phyloP scores from a whole-genome alignment of 1,139 yeast species.

The Blastobotrys niveus region DNA sequence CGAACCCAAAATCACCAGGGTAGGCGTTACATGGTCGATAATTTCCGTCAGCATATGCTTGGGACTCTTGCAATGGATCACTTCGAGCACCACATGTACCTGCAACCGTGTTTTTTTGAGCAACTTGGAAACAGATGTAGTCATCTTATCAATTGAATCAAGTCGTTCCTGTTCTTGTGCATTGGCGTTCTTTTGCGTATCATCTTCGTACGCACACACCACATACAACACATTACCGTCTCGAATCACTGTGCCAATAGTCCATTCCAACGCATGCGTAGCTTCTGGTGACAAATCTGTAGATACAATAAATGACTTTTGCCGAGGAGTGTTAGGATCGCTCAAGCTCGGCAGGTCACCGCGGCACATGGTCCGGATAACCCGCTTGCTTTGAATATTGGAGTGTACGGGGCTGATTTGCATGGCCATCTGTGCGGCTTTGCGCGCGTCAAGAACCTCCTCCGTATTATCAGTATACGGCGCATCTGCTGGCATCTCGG shows the following conservation, averaged over 20 bases:
- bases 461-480: constrained; percentile 73
- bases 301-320: constrained; percentile 68
- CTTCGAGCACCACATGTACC: constrained; percentile 69
- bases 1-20: constrained; percentile 76
- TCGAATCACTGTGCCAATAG: constrained; percentile 77
- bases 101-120: constrained; percentile 67
- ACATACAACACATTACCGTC: constrained; percentile 81
- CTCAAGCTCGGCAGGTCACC: constrained; percentile 59
- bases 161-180: constrained; percentile 45
- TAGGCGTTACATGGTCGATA: constrained; percentile 76
- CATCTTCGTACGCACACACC: constrained; percentile 72
- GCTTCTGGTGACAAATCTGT: constrained; percentile 85
- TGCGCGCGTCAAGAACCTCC: constrained; percentile 58
- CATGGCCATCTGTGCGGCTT: constrained; percentile 57
- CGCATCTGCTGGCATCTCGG: constrained; percentile 19
- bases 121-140: constrained; percentile 52
- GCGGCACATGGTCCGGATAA: constrained; percentile 63
- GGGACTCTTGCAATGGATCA: constrained; percentile 81
- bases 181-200: constrained; percentile 29
- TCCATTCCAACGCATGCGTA: constrained; percentile 81
- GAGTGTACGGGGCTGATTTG: constrained; percentile 58
- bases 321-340: constrained; percentile 44
- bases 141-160: constrained; percentile 56
- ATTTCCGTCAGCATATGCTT: constrained; percentile 78
- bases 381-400: constrained; percentile 46